A percentile compares a stretch with the other conserved stretches of the same genome.
These are phyloP conservation scores for Ampelomyces quisqualis DNA, from an alignment of 2,329 filamentous ascomycete species.

Conservation along the genomic window DNA sequence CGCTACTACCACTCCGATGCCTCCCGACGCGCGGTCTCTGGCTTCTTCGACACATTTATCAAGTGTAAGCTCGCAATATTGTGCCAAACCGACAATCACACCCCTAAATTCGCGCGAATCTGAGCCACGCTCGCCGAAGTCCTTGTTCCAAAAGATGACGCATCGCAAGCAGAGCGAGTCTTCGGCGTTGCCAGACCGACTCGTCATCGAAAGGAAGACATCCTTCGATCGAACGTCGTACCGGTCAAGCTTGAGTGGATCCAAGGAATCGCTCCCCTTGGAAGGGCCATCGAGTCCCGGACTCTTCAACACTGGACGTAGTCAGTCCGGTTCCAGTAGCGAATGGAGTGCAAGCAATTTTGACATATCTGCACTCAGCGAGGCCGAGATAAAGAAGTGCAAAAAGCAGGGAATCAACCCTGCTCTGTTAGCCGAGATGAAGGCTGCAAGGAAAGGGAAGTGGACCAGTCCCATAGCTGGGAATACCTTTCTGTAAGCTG, in stretches of 20 bases:
- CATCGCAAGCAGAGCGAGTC: constrained; percentile 16
- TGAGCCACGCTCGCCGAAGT: constrained; percentile 19
- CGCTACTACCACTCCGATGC: constrained; percentile 6
- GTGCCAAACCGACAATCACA: constrained; percentile 4
- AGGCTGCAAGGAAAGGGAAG: constrained; percentile 46
- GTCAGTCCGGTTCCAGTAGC: constrained; percentile 25
- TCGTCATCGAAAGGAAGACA: constrained; percentile 36
- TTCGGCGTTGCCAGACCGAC: constrained; percentile 9
- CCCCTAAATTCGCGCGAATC: constrained; percentile 1
- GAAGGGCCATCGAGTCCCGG: constrained; percentile 14
- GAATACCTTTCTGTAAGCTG: constrained; percentile 38
- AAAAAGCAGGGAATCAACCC: constrained; percentile 52
- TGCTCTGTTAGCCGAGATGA: constrained; percentile 51
- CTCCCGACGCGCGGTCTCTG: constrained; percentile 1
- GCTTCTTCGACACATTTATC: constrained; percentile 8
- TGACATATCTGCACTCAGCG: constrained; percentile 42
- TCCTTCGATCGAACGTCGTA: constrained; percentile 39
- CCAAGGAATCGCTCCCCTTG: constrained; percentile 22
- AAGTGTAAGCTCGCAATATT: constrained; percentile 14
- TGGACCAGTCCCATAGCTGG: constrained; percentile 40
- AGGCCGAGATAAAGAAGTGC: constrained; percentile 48
- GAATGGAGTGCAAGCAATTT: constrained; percentile 47
- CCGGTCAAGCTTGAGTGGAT: constrained; percentile 28
- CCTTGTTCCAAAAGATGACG: constrained; percentile 25
- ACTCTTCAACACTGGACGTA: constrained; percentile 9